A percentile compares a stretch with the other conserved stretches of the same genome.
phyloP scores from a whole-genome alignment of 2,329 filamentous ascomycete genomes.

The Hypoxylon sp. region DNA sequence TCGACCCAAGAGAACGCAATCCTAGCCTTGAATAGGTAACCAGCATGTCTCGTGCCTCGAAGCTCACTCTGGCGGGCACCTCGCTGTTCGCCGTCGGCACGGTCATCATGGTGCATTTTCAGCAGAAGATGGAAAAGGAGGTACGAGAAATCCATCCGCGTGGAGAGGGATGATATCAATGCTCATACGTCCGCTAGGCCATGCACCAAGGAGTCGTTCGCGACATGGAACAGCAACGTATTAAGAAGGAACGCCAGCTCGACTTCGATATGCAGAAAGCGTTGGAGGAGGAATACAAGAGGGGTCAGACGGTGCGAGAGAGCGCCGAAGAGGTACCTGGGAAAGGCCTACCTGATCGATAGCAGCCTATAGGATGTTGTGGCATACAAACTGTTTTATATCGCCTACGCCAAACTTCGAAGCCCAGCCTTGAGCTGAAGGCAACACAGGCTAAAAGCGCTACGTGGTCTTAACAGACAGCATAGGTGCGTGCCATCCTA shows the following conservation, averaged over 20 bases:
- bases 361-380: not conserved
- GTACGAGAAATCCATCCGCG: constrained; percentile 59
- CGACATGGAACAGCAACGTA: constrained; percentile 90
- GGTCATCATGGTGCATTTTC: constrained; percentile 86
- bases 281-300: constrained; percentile 88
- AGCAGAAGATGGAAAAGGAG: constrained; percentile 82
- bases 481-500: not conserved
- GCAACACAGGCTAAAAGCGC: not conserved
- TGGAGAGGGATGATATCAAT: constrained; percentile 9
- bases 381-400: not conserved
- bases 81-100: constrained; percentile 78
- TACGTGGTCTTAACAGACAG: not conserved
- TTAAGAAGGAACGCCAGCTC: constrained; percentile 89
- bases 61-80: constrained; percentile 81
- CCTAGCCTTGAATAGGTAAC: not conserved
- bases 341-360: constrained; percentile 36
- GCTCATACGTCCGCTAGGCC: constrained; percentile 61
- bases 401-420: not conserved
- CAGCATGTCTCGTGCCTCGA: constrained; percentile 87
- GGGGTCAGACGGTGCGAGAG: constrained; percentile 75
- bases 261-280: constrained; percentile 93
- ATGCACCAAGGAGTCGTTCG: constrained; percentile 96
- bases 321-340: constrained; percentile 29
- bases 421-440: not conserved
- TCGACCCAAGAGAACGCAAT: not conserved